Conservation (phyloP, 176 grass and related monocot genomes). For the Canna indica region DNA sequence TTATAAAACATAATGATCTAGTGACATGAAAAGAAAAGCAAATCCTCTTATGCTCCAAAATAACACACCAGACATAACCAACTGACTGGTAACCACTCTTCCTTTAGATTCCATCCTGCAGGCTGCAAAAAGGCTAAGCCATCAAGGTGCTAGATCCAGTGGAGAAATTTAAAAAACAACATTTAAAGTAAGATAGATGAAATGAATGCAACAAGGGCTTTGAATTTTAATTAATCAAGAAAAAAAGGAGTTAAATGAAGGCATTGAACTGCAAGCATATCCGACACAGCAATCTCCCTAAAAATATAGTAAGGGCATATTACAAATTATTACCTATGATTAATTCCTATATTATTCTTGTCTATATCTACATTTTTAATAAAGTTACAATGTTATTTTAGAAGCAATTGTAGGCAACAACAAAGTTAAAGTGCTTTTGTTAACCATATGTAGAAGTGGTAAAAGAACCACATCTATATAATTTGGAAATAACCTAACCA, state of each 20-base stretch:
- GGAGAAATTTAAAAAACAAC: too few species aligned
- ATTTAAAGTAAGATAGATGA: neutral
- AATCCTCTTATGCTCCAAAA: slow-evolving; percentile 1
- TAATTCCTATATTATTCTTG: too few species aligned
- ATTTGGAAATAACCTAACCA: too few species aligned
- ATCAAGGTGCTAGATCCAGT: neutral
- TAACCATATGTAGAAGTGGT: too few species aligned
- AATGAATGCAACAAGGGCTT: neutral
- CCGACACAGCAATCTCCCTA: too few species aligned
- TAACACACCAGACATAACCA: slow-evolving; percentile 90
- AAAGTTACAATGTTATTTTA: too few species aligned
- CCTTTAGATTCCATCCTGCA: slow-evolving; percentile 82
- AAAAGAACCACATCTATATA: too few species aligned
- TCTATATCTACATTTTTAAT: too few species aligned
- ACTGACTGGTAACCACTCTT: slow-evolving; percentile 83
- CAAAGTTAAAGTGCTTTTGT: too few species aligned
- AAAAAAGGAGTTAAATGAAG: neutral
- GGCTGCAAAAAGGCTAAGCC: slow-evolving; percentile 43
- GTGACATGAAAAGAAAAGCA: slow-evolving; percentile 12
- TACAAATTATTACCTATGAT: too few species aligned
- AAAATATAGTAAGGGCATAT: too few species aligned
- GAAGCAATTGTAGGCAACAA: too few species aligned
- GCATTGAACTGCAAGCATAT: neutral
- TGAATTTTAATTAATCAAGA: neutral
- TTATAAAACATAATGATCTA: neutral